A percentile compares a stretch with the other conserved stretches of the same genome.
phyloP scores from a whole-genome alignment of 768 basidiomycete genomes.

The Fibroporia radiculosa region DNA sequence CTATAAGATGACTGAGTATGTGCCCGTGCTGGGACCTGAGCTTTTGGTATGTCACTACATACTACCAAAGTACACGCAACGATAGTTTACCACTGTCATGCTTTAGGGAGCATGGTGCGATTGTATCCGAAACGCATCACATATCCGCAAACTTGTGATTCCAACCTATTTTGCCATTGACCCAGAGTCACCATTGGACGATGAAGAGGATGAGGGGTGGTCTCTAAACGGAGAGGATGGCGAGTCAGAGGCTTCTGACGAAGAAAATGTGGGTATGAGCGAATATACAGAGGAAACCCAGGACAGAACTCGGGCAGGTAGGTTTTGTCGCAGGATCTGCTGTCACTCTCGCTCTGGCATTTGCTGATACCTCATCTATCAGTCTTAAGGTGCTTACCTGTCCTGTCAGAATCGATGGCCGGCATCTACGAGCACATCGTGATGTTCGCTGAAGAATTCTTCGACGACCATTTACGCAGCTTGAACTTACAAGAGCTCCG shows the following conservation, averaged over 20 bases:
- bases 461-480: constrained; percentile 4
- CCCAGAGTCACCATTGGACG: not conserved
- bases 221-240: not conserved
- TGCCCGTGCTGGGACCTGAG: not conserved
- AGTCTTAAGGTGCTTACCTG: too few species aligned
- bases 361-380: too few species aligned
- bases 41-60: not conserved
- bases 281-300: too few species aligned
- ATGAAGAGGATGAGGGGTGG: not conserved
- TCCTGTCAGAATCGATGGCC: not conserved
- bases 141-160: constrained; percentile 4
- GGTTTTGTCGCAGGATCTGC: too few species aligned
- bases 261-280: too few species aligned
- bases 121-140: not conserved
- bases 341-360: too few species aligned
- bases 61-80: not conserved
- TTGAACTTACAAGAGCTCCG: constrained; percentile 4
- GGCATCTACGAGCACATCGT: not conserved
- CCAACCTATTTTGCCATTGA: constrained; percentile 1
- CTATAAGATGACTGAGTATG: not conserved
- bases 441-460: constrained; percentile 8
- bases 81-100: not conserved
- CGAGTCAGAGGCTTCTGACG: not conserved
- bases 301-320: too few species aligned
- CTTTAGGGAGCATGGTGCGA: not conserved